Evolutionary conservation across 1,284 basidiomycete genomes (phyloP).

Genomic region (Sanghuangporus sanghuang): DNA sequence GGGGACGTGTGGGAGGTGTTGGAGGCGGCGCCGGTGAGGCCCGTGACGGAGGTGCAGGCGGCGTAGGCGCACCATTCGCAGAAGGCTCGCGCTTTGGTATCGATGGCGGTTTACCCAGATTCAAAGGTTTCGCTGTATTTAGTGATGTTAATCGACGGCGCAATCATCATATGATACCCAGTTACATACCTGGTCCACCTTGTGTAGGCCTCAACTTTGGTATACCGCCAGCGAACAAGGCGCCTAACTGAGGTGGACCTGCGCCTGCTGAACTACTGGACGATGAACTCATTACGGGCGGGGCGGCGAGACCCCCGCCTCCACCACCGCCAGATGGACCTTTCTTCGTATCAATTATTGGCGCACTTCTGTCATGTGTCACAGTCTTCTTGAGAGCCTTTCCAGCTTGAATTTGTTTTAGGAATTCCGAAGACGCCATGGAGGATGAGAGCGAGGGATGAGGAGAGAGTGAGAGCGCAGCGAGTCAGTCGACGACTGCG

Average conservation of each 20-base stretch:
- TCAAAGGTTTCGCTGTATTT: conserved; percentile 50
- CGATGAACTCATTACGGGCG: conserved; percentile 24
- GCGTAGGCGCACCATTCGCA: conserved; percentile 29
- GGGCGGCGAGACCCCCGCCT: conserved; percentile 31
- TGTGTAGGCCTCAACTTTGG: conserved; percentile 82
- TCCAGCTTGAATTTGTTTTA: conserved; percentile 76
- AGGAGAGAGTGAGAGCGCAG: not conserved
- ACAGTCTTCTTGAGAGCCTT: conserved; percentile 75
- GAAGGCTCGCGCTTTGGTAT: conserved; percentile 50
- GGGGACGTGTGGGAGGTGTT: conserved; percentile 20
- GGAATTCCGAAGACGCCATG: conserved; percentile 68
- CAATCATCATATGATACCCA: conserved; percentile 16
- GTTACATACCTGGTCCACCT: conserved; percentile 45
- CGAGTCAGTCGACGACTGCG: not conserved
- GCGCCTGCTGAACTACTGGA: conserved; percentile 22
- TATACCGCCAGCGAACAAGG: conserved; percentile 86
- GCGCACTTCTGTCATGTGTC: conserved; percentile 80
- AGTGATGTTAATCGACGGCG: conserved; percentile 7
- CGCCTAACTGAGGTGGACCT: conserved; percentile 77
- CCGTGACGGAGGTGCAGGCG: conserved; percentile 30
- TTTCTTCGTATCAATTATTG: conserved; percentile 47
- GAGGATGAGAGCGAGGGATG: not conserved
- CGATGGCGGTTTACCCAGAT: conserved; percentile 61
- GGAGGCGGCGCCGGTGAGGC: conserved; percentile 25
- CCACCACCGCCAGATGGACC: conserved; percentile 36